Conservation (phyloP, 495 filamentous ascomycete species). For the Ramalina intermedia region DNA sequence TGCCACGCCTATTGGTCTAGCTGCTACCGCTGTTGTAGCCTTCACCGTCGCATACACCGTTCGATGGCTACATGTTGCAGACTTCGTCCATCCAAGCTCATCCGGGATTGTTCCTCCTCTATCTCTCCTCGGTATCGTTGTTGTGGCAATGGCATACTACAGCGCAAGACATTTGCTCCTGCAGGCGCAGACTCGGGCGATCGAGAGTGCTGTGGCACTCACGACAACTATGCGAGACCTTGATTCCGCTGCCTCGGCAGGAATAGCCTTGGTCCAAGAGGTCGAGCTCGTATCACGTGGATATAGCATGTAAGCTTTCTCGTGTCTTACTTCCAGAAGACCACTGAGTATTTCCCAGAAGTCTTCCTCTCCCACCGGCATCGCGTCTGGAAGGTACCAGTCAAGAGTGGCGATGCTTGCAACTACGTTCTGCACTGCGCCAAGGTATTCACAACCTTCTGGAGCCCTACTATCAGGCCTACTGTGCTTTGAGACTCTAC, state of each 20-base stretch:
- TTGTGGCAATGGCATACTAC: slow-evolving; percentile 52
- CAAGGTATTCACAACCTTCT: slow-evolving; percentile 55
- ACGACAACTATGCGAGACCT: slow-evolving; percentile 68
- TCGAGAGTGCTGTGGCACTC: slow-evolving; percentile 58
- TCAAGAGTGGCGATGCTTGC: slow-evolving; percentile 62
- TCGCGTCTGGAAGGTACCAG: slow-evolving; percentile 65
- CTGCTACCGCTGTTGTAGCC: slow-evolving; percentile 37
- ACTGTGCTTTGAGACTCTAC: slow-evolving; percentile 50
- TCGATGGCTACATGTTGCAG: slow-evolving; percentile 42
- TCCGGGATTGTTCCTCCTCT: slow-evolving; percentile 17
- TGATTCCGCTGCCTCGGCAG: slow-evolving; percentile 64
- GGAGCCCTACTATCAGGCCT: slow-evolving; percentile 51
- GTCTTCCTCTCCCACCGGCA: slow-evolving; percentile 71
- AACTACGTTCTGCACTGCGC: slow-evolving; percentile 61
- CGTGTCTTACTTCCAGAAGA: not conserved
- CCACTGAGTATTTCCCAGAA: slow-evolving; percentile 42
- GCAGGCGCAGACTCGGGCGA: slow-evolving; percentile 60
- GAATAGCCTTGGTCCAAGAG: slow-evolving; percentile 82
- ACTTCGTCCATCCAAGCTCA: slow-evolving; percentile 21
- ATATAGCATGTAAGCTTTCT: slow-evolving; percentile 61
- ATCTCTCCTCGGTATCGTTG: slow-evolving; percentile 40
- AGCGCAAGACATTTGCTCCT: slow-evolving; percentile 73
- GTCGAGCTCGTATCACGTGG: slow-evolving; percentile 91
- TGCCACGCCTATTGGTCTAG: slow-evolving; percentile 31
- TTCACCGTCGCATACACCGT: slow-evolving; percentile 61